phyloP scores from a whole-genome alignment of 2,329 filamentous ascomycete species.

The Aschersonia sp. region DNA sequence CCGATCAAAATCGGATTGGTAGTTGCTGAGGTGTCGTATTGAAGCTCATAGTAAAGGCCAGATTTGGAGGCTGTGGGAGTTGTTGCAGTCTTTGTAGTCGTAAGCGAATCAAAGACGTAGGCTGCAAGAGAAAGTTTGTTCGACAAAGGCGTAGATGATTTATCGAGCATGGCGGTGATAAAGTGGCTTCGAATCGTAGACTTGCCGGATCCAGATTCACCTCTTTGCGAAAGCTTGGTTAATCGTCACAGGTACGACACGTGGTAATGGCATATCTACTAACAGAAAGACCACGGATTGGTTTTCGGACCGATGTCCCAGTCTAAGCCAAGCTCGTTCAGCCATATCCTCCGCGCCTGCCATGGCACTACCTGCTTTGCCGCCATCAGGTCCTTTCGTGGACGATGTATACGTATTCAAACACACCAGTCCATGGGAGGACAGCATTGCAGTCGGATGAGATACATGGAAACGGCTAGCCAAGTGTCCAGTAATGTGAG shows the following conservation, averaged over 20 bases:
- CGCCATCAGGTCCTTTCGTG: slow-evolving; percentile 75
- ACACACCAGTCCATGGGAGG: slow-evolving; percentile 79
- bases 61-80: slow-evolving; percentile 93
- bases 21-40: slow-evolving; percentile 82
- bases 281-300: slow-evolving; percentile 89
- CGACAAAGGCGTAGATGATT: slow-evolving; percentile 83
- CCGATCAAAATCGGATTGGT: slow-evolving; percentile 80
- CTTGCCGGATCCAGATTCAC: slow-evolving; percentile 92
- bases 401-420: slow-evolving; percentile 92
- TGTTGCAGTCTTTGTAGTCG: slow-evolving; percentile 91
- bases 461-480: slow-evolving; percentile 86
- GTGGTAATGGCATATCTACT: slow-evolving; percentile 22
- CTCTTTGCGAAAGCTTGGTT: slow-evolving; percentile 33
- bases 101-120: slow-evolving; percentile 91
- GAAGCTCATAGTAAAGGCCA: slow-evolving; percentile 87
- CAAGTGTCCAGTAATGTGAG: slow-evolving; percentile 67
- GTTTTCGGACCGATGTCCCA: slow-evolving; percentile 82
- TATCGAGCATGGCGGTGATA: slow-evolving; percentile 70
- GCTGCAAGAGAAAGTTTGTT: slow-evolving; percentile 85
- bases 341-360: slow-evolving; percentile 88
- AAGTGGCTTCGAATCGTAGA: slow-evolving; percentile 86
- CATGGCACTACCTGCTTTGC: slow-evolving; percentile 82
- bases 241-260: too few relatives aligned
- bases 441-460: slow-evolving; percentile 74
- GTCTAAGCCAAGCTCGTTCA: slow-evolving; percentile 66